A percentile compares a stretch with the other conserved stretches of the same genome.
These are phyloP conservation scores for Mimosa bimucronata DNA, from an alignment of 306 rosid genomes.

Conservation along the genomic window DNA sequence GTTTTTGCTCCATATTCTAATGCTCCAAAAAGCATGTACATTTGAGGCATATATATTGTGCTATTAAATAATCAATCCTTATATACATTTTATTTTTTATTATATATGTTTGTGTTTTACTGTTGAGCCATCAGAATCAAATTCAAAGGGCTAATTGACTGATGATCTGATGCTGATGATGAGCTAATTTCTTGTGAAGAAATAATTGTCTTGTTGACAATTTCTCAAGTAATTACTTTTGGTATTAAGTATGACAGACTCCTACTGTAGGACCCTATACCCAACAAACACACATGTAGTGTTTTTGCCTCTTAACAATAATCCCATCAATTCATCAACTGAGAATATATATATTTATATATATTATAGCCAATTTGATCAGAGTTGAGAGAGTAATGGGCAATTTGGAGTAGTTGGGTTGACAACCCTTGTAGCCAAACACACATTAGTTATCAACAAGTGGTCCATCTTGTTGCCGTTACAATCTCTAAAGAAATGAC, in stretches of 20 bases:
- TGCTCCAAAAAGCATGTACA: slow-evolving; percentile 7
- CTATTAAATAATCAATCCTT: background rate
- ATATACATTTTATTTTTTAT: background rate
- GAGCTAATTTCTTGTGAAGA: slow-evolving; percentile 14
- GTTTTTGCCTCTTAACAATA: slow-evolving; percentile 32
- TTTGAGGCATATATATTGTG: background rate
- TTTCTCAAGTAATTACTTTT: slow-evolving; percentile 23
- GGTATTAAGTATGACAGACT: slow-evolving; percentile 35
- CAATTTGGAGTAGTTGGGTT: slow-evolving; percentile 19
- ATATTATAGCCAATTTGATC: background rate
- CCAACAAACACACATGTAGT: slow-evolving; percentile 54
- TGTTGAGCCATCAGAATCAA: slow-evolving; percentile 41
- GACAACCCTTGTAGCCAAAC: slow-evolving; percentile 28
- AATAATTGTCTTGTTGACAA: slow-evolving; percentile 40
- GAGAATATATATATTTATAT: background rate
- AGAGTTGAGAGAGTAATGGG: background rate
- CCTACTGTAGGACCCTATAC: slow-evolving; percentile 45
- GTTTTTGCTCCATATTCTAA: slow-evolving; percentile 30
- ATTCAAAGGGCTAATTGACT: slow-evolving; percentile 35
- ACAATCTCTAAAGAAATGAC: slow-evolving; percentile 22
- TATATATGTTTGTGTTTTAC: background rate
- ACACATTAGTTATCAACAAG: slow-evolving; percentile 5
- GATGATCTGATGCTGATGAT: slow-evolving; percentile 12
- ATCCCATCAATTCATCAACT: slow-evolving; percentile 32
- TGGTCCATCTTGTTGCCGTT: slow-evolving; percentile 40